Conservation (phyloP, 2,329 filamentous ascomycete genomes). For the Ampelomyces quisqualis region DNA sequence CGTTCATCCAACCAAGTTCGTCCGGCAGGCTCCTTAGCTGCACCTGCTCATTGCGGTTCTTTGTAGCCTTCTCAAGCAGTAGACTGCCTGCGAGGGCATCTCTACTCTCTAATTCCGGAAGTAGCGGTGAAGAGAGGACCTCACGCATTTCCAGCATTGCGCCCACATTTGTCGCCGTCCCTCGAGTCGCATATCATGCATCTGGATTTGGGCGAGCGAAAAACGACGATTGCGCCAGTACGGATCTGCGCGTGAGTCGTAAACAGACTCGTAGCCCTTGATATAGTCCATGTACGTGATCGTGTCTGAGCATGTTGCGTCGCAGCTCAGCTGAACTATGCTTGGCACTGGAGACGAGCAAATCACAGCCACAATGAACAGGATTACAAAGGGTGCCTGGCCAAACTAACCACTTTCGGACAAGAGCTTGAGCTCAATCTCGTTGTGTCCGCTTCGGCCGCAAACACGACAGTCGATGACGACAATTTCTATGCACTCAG, state of each 20-base stretch:
- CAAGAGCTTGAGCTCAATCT: too few relatives aligned
- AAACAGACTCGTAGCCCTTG: conserved; percentile 22
- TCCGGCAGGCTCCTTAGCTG: conserved; percentile 33
- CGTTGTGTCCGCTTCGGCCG: too few relatives aligned
- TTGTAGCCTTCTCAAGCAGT: conserved; percentile 21
- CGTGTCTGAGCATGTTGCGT: conserved; percentile 2
- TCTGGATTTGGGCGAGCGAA: conserved; percentile 44
- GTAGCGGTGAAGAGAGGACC: conserved; percentile 35
- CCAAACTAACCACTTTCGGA: conserved; percentile 4
- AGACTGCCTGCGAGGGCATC: conserved; percentile 22
- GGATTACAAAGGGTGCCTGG: neutral
- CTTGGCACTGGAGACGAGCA: conserved; percentile 1
- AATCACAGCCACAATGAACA: conserved; percentile 9
- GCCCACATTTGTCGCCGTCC: conserved; percentile 31
- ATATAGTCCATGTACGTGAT: conserved; percentile 9
- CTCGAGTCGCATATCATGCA: conserved; percentile 45
- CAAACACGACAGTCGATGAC: conserved; percentile 10
- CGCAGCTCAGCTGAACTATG: neutral
- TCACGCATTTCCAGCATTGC: conserved; percentile 45
- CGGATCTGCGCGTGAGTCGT: conserved; percentile 41
- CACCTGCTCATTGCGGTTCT: conserved; percentile 42
- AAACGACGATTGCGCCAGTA: conserved; percentile 45
- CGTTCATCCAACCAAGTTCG: conserved; percentile 10
- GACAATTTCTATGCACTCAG: conserved; percentile 3
- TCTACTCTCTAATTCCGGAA: conserved; percentile 33